Evolutionary conservation across 2,329 filamentous ascomycete species (phyloP), one percentile per base, ranked within the genome.

Genomic region (Neonectria sp.): DNA sequence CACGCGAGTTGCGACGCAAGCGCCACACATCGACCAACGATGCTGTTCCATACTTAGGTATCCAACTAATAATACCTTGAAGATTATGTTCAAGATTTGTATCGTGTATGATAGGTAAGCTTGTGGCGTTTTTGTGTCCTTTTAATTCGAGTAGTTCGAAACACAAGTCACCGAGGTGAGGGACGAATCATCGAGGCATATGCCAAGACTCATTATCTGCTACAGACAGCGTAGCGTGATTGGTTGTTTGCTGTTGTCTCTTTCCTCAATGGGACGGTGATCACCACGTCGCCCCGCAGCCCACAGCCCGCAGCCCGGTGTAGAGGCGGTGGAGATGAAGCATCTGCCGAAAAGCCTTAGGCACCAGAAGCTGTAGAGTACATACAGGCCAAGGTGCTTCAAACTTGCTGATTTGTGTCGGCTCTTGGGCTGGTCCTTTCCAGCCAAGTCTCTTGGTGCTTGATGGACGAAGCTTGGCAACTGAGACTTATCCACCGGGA

Each of bases 301-400:
- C 37, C 37, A 40, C 37, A 57, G 60, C 48, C 63, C 63, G 63
- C 57, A 58, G 63, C 45, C 63, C 55, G 49, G 48, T 55, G 53
- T 52, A 53, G 51, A 67, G 64, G 59, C 60, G 60, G 64, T 63
- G 64, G 64, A 63, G 55, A 58, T 60, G 59, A 45, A 55, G 60
- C 62, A 72, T 72, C 69, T 74, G 71, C 73, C 66, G 65, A 29
- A 60, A 66, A 70, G 68, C 72, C 73, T 75, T 65, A 75, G 71
- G 72, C 72, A 75, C 63, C n/a, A 37, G 17, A 24, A 46, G 33
- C 15, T 40, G 49, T 43, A 25, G 35, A 48, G 59, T 49, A 60
- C 55, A 55, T 65, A 61, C 52, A 62, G 52, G 43, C 33, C 46
- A 61, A 37, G 45, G 52, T 45, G 55, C 60, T 25, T n/a, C 29